Base-by-base conservation (phyloP, 2,329 filamentous ascomycete species). In the Lachnum nothofagi region DNA sequence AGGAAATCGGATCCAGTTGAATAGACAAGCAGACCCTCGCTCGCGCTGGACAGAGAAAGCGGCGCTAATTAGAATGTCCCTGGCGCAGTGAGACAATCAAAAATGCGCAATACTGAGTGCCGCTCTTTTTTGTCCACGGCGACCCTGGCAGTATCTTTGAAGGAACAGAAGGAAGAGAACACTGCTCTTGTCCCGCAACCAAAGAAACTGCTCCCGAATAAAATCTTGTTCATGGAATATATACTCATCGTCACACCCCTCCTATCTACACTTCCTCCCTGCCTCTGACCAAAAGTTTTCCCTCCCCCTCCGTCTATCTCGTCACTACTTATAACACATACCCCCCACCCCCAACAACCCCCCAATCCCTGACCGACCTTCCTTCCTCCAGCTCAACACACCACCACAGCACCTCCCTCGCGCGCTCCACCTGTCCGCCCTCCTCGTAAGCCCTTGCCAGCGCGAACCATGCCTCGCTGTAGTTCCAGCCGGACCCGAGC, bases 381-480 rank as follows among this genome's bases (percentile, higher is more conserved):
- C 81, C 82, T 65, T 98, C 91, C 65, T 97, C 93, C 24, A 98
- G 74, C 68, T 96, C 90, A 10, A 98, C 87, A 60, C 91, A 95
- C 90, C 91, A 97, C 93, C 93, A 97, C 5, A 97, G 76, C 39
- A 91, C 89, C 59, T 93, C 86, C 70, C 91, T 94, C 12, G 93
- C 86, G 72, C 91, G 95, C 31, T 93, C 87, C 1, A 81, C 69
- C 70, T 95, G 88, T 0, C 86, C 87, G 49, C 88, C 87, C 64
- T 90, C 82, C 68, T 98, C 93, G 63, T 96, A 88, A 8, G 88
- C 90, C 54, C 89, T 77, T 0, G 90, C 88, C 27, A 98, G 77
- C 4, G 86, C 80, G 63, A 89, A 91, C 93, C 93, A 98, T 4
- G 91, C 93, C 65, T 97, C 93, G 0, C 88, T 83, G 65, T 85